Conservation (phyloP, 1,284 basidiomycete genomes). For the Fomitopsis pinicola region DNA sequence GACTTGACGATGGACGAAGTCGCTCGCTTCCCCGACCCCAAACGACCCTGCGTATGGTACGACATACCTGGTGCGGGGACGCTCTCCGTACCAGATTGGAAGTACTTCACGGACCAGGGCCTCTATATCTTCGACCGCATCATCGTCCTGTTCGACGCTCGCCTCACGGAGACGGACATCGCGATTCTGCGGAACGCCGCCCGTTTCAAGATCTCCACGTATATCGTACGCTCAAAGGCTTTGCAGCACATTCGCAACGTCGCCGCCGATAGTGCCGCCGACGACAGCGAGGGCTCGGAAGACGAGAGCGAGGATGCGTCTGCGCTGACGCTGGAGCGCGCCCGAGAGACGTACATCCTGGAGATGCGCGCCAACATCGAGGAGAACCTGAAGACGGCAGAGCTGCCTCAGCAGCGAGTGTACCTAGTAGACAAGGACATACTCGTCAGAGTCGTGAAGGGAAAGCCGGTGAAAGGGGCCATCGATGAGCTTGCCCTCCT, state of each 20-base stretch:
- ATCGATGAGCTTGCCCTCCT: too few relatives aligned
- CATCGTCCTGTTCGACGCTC: neutral
- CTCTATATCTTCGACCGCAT: constrained; percentile 2
- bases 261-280: neutral
- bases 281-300: neutral
- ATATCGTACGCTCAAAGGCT: constrained; percentile 4
- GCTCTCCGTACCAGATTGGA: neutral
- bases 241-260: neutral
- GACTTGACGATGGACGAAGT: neutral
- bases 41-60: neutral
- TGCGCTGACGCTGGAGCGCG: neutral
- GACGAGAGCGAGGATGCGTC: neutral
- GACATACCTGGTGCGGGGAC: neutral
- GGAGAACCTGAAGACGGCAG: neutral
- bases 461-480: too few relatives aligned
- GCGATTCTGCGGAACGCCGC: constrained; percentile 1
- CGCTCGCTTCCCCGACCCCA: neutral
- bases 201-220: constrained; percentile 1
- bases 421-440: constrained; percentile 3
- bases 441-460: too few relatives aligned
- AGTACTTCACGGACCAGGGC: constrained; percentile 2
- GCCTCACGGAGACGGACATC: neutral
- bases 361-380: neutral
- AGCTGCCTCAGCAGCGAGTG: constrained; percentile 1
- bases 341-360: neutral